Evolutionary conservation across 352 stramenopile genomes (phyloP), one percentile per base, ranked within the genome.

Genomic region (Globisporangium yorkense): DNA sequence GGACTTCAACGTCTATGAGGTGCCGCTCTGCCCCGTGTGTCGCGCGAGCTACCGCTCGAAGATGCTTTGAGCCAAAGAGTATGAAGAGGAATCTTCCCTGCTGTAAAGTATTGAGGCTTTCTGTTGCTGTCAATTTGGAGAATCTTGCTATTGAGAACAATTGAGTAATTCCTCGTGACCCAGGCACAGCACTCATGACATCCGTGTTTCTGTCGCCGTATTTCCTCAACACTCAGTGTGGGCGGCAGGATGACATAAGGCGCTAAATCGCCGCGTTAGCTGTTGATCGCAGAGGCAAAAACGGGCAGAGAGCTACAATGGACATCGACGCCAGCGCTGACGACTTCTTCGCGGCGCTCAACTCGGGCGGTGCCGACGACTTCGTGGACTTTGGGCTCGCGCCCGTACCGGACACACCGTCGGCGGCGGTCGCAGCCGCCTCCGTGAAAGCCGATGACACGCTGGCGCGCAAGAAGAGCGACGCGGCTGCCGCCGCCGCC

Each of bases 1-100:
- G 58, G 64, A 86, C 43, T 96, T 96, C 56, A 92, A 87, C 67
- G 90, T 94, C 63, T 92, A 93, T 67, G 83, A 92, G 55, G 65
- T 88, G 24, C 66, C 75, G 12, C 59, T 90, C 5, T 96, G 84
- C 50, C 84, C 86, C 6, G 74, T 96, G 13, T 96, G 87, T 64
- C 77, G 84, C 41, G 54, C 63, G 39, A 69, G 49, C 37, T 87
- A 87, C 44, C 63, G 59, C 2, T 64, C 53, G 1, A 57, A 59
- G 27, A 4, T 29, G 9, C 44, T 35, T 16, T 37, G 41, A 27
- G 10, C 5, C 3, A 27, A 27, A 27, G 24, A 27, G 24, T 27
- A 27, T 27, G 24, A 27, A 27, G 24, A 27, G 24, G 24, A 27
- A 27, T 27, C 24, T 27, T 27, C 24, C 24, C 18, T 24, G 43